Base-by-base conservation (phyloP, 805 yeast species). In the Lachancea sp. region DNA sequence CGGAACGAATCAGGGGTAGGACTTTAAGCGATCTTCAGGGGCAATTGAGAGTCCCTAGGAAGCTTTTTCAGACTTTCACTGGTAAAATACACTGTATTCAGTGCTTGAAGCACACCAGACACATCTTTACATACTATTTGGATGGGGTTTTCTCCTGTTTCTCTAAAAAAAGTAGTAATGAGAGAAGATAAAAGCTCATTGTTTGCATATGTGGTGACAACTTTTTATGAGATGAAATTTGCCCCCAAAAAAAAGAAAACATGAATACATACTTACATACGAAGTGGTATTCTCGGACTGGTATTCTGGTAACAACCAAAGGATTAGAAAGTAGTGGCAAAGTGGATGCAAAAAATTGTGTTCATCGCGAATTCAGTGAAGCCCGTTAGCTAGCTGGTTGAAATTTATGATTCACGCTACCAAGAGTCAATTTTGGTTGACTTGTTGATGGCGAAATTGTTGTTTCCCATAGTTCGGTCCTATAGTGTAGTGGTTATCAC, bases 401-500 rank as follows among this genome's bases (percentile, higher is more conserved):
- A n/a, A n/a, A n/a, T n/a, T n/a, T n/a, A n/a, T n/a, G n/a, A n/a
- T n/a, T n/a, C n/a, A n/a, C n/a, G n/a, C n/a, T n/a, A n/a, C n/a
- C n/a, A n/a, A n/a, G 31, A 28, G n/a, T n/a, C n/a, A n/a, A n/a
- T n/a, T n/a, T n/a, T n/a, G n/a, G n/a, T n/a, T n/a, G n/a, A n/a
- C n/a, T n/a, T n/a, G n/a, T n/a, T n/a, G n/a, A n/a, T n/a, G n/a
- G n/a, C n/a, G n/a, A n/a, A n/a, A n/a, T n/a, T n/a, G n/a, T n/a
- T n/a, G 17, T 19, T 35, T 16, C 15, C 23, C 24, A 23, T n/a
- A 6, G 6, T 15, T 28, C 19, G 75, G 74, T 71, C 70, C 70
- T 69, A 70, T 71, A 70, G 76, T 71, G 76, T 71, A 71, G 75
- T 70, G 76, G 76, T 71, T 69, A 71, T 71, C 76, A 71, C 76